Evolutionary conservation across 1,284 basidiomycete species (phyloP), one percentile per base, ranked within the genome.

Genomic region (Mycocalia duriaeana): DNA sequence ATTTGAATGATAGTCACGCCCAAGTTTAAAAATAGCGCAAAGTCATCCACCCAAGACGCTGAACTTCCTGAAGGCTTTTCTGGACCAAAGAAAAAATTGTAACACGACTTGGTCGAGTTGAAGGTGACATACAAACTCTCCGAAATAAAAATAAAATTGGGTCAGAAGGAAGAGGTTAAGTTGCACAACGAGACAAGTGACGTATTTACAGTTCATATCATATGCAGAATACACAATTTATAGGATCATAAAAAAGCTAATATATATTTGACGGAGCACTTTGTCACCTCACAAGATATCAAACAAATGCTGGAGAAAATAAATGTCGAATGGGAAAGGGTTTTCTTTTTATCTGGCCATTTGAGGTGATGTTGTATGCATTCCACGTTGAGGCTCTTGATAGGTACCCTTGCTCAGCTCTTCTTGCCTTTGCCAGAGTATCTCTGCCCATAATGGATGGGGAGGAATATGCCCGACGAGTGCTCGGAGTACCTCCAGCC

Each of bases 1-100:
- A 99, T 95, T 66, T 99, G 96, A 58, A 99, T 99, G 70, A 99
- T 99, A 3, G 84, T 92, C 5, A 96, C 94, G n/a, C 96, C 96
- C n/a, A n/a, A n/a, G n/a, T n/a, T n/a, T n/a, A n/a, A n/a, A n/a
- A n/a, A n/a, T n/a, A n/a, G n/a, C n/a, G n/a, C n/a, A n/a, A n/a
- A n/a, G n/a, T n/a, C n/a, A n/a, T n/a, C n/a, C n/a, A n/a, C n/a
- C n/a, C n/a, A n/a, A n/a, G n/a, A n/a, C n/a, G n/a, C n/a, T n/a
- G n/a, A n/a, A n/a, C n/a, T n/a, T n/a, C n/a, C n/a, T n/a, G n/a
- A n/a, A n/a, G n/a, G n/a, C n/a, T n/a, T n/a, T n/a, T n/a, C n/a
- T n/a, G n/a, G n/a, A n/a, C n/a, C n/a, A n/a, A n/a, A n/a, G n/a
- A n/a, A n/a, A n/a, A n/a, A n/a, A n/a, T n/a, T n/a, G n/a, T n/a